Evolutionary conservation across 768 basidiomycete genomes (phyloP).

Genomic region (Chalciporus chontae): DNA sequence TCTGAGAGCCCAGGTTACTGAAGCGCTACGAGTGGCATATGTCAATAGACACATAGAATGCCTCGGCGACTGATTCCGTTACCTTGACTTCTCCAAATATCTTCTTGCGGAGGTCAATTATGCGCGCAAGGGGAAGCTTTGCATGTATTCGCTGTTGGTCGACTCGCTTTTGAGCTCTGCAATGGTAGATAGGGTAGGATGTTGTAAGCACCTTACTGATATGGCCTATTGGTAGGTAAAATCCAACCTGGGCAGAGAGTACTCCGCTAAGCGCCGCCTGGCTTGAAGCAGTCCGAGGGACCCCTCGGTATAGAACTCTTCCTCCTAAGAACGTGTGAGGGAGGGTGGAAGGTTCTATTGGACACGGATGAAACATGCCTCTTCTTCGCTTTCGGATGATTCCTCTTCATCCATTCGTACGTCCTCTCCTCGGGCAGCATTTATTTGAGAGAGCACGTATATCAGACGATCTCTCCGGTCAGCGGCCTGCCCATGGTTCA

Average conservation of each 20-base stretch:
- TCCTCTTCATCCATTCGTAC: conserved; percentile 68
- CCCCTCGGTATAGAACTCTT: conserved; percentile 95
- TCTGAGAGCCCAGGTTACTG: conserved; percentile 92
- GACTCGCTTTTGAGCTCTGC: conserved; percentile 94
- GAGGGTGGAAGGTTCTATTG: neutral
- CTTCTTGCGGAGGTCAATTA: conserved; percentile 91
- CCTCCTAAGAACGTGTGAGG: conserved; percentile 52
- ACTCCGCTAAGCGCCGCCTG: conserved; percentile 84
- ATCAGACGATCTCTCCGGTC: conserved; percentile 95
- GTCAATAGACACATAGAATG: neutral
- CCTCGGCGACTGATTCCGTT: conserved; percentile 15
- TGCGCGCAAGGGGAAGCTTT: conserved; percentile 77
- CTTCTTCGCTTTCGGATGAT: conserved; percentile 65
- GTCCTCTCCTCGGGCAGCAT: conserved; percentile 82
- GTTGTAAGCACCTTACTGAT: conserved; percentile 76
- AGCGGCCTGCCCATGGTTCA: conserved; percentile 62
- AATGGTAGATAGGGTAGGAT: conserved; percentile 37
- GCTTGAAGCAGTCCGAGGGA: conserved; percentile 83
- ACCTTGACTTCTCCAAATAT: conserved; percentile 90
- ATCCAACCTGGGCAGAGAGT: conserved; percentile 91
- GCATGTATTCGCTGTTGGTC: conserved; percentile 91
- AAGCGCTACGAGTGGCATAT: conserved; percentile 57
- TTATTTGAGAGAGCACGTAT: conserved; percentile 92
- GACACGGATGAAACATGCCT: conserved; percentile 35
- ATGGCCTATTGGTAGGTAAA: conserved; percentile 53